Percentiles rank a stretch among this genome's conserved stretches.
These are phyloP conservation scores for Rhododendron henanense DNA, from an alignment of 148 eudicot genomes.

Conservation along the genomic window DNA sequence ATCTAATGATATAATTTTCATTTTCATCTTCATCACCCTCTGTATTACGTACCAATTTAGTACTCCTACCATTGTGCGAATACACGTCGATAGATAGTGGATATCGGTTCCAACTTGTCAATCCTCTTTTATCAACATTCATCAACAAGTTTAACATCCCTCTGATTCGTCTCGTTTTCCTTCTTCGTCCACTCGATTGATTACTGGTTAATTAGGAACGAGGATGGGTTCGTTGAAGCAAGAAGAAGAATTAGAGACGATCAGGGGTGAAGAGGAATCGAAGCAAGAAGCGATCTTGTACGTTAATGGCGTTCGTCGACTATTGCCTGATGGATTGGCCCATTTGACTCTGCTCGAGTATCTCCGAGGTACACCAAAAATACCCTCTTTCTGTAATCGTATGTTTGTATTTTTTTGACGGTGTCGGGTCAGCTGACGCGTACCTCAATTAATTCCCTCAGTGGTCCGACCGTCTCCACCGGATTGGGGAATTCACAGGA, in stretches of 20 bases:
- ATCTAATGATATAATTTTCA: no score
- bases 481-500: background rate
- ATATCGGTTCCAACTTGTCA: background rate
- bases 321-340: conserved; percentile 90
- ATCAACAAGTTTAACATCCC: background rate
- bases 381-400: background rate
- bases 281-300: conserved; percentile 60
- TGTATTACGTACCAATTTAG: no score
- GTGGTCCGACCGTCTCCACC: no score
- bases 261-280: conserved; percentile 34
- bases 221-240: conserved; percentile 76
- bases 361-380: conserved; percentile 64
- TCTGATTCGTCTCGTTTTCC: background rate
- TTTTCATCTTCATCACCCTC: no score
- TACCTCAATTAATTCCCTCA: background rate
- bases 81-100: no score
- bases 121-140: background rate
- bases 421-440: background rate
- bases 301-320: conserved; percentile 74
- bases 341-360: conserved; percentile 90
- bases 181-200: background rate
- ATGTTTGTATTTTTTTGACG: background rate
- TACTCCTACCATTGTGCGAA: no score
- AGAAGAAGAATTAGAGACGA: conserved; percentile 34
- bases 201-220: background rate